These are phyloP conservation scores for Mortierella antarctica DNA, from an alignment of 192 early-diverging fungal genomes.

Conservation along the genomic window DNA sequence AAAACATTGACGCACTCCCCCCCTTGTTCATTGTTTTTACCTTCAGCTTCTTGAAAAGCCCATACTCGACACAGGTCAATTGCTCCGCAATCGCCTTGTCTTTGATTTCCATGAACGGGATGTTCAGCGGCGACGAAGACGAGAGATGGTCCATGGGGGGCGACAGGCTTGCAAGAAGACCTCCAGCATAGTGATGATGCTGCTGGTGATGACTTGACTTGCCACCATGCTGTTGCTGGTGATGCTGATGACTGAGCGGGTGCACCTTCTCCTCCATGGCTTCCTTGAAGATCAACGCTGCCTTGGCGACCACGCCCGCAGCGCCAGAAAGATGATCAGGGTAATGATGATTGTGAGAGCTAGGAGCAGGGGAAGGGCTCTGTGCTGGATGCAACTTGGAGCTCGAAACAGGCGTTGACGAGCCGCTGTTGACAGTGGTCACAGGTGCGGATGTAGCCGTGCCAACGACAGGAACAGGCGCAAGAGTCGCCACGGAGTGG, in stretches of 20 bases:
- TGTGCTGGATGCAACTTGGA: background rate
- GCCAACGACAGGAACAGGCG: too few species aligned
- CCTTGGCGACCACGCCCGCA: background rate
- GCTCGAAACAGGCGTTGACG: too few species aligned
- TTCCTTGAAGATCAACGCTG: conserved; percentile 14
- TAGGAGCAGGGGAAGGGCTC: too few species aligned
- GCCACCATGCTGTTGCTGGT: background rate
- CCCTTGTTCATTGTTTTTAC: conserved; percentile 34
- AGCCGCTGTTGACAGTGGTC: too few species aligned
- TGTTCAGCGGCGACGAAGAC: background rate
- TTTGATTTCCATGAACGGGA: conserved; percentile 67
- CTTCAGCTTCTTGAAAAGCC: conserved; percentile 73
- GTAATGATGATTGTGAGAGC: background rate
- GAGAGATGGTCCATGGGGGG: conserved; percentile 2
- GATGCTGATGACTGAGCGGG: conserved; percentile 11
- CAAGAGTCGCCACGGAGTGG: background rate
- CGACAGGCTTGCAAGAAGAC: background rate
- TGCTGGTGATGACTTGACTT: background rate
- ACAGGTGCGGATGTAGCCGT: too few species aligned
- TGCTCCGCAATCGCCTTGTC: conserved; percentile 70
- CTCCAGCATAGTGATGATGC: conserved; percentile 3
- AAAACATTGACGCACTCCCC: too few species aligned
- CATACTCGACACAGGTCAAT: conserved; percentile 70
- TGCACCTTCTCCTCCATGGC: conserved; percentile 23
- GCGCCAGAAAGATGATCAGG: background rate